Conservation (phyloP, 192 early-diverging fungal genomes). For the Pilobolus umbonatus region DNA sequence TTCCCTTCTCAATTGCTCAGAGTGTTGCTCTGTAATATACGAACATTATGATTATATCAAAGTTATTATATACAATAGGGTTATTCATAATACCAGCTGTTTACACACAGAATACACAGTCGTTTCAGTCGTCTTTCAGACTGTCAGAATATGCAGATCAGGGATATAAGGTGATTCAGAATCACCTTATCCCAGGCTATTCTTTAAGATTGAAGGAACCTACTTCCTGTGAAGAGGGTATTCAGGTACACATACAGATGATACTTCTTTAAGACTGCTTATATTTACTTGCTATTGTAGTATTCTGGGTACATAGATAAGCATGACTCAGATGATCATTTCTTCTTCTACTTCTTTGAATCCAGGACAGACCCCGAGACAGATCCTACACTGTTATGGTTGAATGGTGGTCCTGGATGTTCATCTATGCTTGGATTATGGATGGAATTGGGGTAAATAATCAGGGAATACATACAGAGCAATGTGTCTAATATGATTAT, state of each 20-base stretch:
- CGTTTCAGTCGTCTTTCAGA: too few species aligned
- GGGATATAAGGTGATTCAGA: not conserved
- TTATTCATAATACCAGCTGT: too few species aligned
- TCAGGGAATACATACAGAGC: not conserved
- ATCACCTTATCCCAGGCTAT: constrained; percentile 25
- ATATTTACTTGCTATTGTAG: too few species aligned
- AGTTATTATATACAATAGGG: too few species aligned
- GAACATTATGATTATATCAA: too few species aligned
- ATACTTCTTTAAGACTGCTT: too few species aligned
- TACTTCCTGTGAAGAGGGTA: constrained; percentile 24
- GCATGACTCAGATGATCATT: constrained; percentile 66
- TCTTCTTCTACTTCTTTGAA: constrained; percentile 98
- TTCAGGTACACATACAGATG: constrained; percentile 20
- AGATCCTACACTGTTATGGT: constrained; percentile 76
- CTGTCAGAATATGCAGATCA: not conserved
- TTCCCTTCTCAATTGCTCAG: too few species aligned
- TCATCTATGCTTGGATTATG: constrained; percentile 75
- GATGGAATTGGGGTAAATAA: constrained; percentile 68
- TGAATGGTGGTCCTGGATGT: constrained; percentile 87
- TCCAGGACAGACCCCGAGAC: constrained; percentile 64
- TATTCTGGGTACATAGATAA: constrained; percentile 76
- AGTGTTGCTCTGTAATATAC: too few species aligned
- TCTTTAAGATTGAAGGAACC: constrained; percentile 29
- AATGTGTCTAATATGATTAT: not conserved
- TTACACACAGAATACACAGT: too few species aligned